Evolutionary conservation across 257 asterid genomes (phyloP), one percentile per base, ranked within the genome.

Genomic region (Orobanche coerulescens): DNA sequence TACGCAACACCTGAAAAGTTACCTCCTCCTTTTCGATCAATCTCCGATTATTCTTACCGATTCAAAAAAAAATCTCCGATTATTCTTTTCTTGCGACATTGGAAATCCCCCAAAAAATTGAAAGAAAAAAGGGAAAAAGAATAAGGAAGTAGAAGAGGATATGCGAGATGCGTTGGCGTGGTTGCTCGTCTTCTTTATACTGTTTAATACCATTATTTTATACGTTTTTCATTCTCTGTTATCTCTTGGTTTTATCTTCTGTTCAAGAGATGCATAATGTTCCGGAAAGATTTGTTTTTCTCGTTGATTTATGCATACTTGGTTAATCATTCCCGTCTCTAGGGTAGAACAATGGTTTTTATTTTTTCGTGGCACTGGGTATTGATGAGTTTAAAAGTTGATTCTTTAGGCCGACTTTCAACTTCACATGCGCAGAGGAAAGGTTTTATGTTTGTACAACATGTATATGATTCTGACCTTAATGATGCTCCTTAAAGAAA

Each of bases 121-220:
- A 14, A 1, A 12, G 24, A 11, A 4, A 1, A 9, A 37, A 40
- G 36, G 13, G 24, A 33, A 26, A 6, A n/a, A 12, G 4, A 8
- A 57, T 16, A 3, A 42, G 12, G 23, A 25, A 15, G 34, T 48
- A 4, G 14, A 39, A 34, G 58, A 62, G 57, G 79, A 53, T 49
- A 89, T 87, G 95, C 86, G 79, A 46, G 92, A 81, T 52, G 72
- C 80, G 26, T 82, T 81, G 76, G 79, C 84, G 15, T 91, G 96
- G 98, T 73, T 91, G 42, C 80, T 84, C 44, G 88, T 88, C 87
- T 88, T 91, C 86, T 80, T 91, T 81, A 63, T 80, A 6, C 85
- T 79, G n/a, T n/a, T n/a, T n/a, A n/a, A n/a, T n/a, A n/a, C n/a
- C 55, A 64, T 91, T 42, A 75, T 77, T 36, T 86, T 91, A 50